A percentile compares a stretch with the other conserved stretches of the same genome.
Evolutionary conservation across 495 filamentous ascomycete species (phyloP).

Genomic region (Trichoderma gamsii): DNA sequence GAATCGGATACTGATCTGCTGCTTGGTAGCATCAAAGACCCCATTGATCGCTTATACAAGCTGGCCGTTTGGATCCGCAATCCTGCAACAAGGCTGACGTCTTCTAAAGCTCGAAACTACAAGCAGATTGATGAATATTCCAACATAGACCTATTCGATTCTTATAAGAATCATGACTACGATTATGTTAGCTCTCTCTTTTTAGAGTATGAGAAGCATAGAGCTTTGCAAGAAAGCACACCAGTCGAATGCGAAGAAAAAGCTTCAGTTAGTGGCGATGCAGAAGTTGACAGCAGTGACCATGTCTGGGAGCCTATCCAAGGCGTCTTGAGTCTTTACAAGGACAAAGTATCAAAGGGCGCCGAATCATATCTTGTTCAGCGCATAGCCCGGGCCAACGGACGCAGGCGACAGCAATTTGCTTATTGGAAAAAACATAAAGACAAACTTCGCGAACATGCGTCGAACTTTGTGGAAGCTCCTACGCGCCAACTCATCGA

Average conservation of each 20-base stretch:
- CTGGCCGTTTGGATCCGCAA: constrained; percentile 25
- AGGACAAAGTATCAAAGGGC: background rate
- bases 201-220: constrained; percentile 4
- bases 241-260: background rate
- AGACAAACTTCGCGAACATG: constrained; percentile 22
- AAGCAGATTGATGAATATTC: constrained; percentile 20
- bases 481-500: background rate
- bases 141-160: constrained; percentile 20
- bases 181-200: constrained; percentile 21
- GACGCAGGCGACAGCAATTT: constrained; percentile 21
- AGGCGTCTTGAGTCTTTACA: background rate
- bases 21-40: constrained; percentile 18
- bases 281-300: background rate
- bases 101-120: constrained; percentile 19
- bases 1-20: constrained; percentile 6
- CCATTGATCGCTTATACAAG: constrained; percentile 24
- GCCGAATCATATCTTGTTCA: constrained; percentile 21
- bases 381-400: constrained; percentile 23
- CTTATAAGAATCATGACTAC: constrained; percentile 16
- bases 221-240: background rate
- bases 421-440: constrained; percentile 23
- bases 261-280: background rate
- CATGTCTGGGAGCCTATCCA: background rate
- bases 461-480: constrained; percentile 4
- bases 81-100: constrained; percentile 21